Conservation (phyloP, 441 rosid genomes). For the Iberis amara region DNA sequence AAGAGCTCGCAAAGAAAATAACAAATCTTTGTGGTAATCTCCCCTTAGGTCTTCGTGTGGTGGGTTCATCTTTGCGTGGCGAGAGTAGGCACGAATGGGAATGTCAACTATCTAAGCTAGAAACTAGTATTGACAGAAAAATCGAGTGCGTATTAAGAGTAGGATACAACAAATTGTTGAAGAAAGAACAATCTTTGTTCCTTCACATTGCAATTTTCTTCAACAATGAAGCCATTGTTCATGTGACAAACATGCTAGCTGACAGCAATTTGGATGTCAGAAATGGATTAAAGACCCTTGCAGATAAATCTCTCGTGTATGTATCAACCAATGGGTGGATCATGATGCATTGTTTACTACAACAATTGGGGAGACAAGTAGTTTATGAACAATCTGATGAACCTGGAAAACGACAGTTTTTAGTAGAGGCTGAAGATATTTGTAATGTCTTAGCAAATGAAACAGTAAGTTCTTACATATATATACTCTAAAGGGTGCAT, state of each 20-base stretch:
- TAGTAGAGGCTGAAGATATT: background rate
- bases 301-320: conserved; percentile 16
- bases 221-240: background rate
- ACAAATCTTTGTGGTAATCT: conserved; percentile 35
- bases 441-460: background rate
- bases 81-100: background rate
- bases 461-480: no score
- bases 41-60: conserved; percentile 53
- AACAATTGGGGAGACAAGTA: background rate
- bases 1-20: conserved; percentile 32
- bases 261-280: background rate
- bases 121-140: conserved; percentile 10
- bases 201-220: background rate
- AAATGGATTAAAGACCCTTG: background rate
- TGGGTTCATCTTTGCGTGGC: conserved; percentile 39
- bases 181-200: background rate
- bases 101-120: conserved; percentile 6
- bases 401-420: no score
- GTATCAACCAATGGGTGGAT: background rate
- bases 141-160: background rate
- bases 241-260: background rate
- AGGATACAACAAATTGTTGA: background rate
- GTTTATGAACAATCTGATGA: no score
- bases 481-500: no score
- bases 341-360: conserved; percentile 8